phyloP scores from a whole-genome alignment of 257 asterid genomes.

The Pogostemon cablin region DNA sequence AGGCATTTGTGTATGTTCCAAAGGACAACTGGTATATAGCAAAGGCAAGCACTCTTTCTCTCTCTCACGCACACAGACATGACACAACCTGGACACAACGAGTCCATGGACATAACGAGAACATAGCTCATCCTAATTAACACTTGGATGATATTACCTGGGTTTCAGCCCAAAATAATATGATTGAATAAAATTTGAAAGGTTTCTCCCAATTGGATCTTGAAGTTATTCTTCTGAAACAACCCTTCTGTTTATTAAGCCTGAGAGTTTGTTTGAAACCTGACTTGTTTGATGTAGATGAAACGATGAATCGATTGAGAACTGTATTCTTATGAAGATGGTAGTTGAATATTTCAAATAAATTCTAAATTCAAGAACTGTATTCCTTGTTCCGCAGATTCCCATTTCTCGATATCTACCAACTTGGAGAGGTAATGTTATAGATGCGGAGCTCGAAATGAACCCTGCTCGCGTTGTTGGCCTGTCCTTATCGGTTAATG shows the following conservation, averaged over 20 bases:
- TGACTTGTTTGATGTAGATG: not conserved
- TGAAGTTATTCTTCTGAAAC: too few species aligned
- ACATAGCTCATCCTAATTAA: too few species aligned
- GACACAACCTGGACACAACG: too few species aligned
- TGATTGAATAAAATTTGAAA: too few species aligned
- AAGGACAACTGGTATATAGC: conserved; percentile 89
- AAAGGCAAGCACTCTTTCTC: conserved; percentile 57
- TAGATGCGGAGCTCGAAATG: conserved; percentile 87
- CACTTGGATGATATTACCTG: not conserved
- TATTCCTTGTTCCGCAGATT: conserved; percentile 50
- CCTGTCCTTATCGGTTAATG: conserved; percentile 79
- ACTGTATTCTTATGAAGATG: not conserved
- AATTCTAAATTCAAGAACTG: conserved; percentile 14
- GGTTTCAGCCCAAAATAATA: not conserved
- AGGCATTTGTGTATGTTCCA: conserved; percentile 85
- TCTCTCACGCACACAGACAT: conserved; percentile 15
- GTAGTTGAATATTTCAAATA: not conserved
- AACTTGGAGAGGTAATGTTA: conserved; percentile 94
- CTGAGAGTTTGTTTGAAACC: not conserved
- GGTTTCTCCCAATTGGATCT: too few species aligned
- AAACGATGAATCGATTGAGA: not conserved
- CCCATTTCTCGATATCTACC: conserved; percentile 86
- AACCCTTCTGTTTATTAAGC: too few species aligned
- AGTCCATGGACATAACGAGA: too few species aligned
- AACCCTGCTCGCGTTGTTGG: conserved; percentile 85